A percentile compares a stretch with the other conserved stretches of the same genome.
Conservation (phyloP, 805 yeast species). For the Hanseniaspora meyeri region DNA sequence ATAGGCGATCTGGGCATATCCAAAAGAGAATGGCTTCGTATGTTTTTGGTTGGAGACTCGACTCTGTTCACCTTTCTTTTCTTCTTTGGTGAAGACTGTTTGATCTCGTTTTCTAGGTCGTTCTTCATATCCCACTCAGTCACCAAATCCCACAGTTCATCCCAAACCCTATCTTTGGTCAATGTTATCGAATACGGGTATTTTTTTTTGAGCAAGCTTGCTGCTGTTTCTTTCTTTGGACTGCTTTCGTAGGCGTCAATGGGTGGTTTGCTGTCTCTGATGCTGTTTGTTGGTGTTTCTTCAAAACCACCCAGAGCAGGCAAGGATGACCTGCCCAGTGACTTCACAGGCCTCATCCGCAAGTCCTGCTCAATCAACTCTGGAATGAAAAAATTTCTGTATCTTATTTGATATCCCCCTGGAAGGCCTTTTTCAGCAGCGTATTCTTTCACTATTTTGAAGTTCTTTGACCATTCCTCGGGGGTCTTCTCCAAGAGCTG, state of each 20-base stretch:
- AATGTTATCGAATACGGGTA: not conserved
- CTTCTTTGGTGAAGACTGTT: not conserved
- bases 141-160: constrained; percentile 3
- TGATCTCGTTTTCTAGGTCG: not conserved
- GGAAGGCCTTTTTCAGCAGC: not conserved
- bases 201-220: not conserved
- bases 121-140: constrained; percentile 1
- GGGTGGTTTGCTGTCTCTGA: not conserved
- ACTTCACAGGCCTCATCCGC: not conserved
- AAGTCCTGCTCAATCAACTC: not conserved
- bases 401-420: constrained; percentile 3
- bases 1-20: constrained; percentile 1
- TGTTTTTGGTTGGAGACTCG: not conserved
- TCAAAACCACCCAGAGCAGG: not conserved
- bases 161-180: constrained; percentile 3
- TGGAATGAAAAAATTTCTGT: constrained; percentile 1
- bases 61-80: not conserved
- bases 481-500: not conserved
- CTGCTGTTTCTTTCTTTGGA: not conserved
- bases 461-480: not conserved
- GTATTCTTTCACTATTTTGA: constrained; percentile 2
- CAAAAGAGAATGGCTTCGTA: not conserved
- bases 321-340: not conserved
- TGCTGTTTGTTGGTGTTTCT: not conserved
- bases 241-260: not conserved